Conservation (phyloP, 768 basidiomycete species). For the Termitomyces sp. region DNA sequence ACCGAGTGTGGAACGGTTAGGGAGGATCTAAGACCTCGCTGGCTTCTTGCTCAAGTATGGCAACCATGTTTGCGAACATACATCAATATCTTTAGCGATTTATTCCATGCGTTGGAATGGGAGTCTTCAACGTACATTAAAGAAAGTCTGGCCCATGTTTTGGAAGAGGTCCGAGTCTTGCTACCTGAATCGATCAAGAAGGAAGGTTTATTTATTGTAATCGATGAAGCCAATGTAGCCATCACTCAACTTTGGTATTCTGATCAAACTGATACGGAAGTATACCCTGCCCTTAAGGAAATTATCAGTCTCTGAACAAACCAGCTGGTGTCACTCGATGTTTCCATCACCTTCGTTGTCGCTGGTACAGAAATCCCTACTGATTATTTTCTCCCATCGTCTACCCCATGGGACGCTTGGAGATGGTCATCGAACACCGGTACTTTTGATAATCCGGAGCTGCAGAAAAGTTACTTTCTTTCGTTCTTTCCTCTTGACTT, state of each 20-base stretch:
- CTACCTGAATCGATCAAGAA: background rate
- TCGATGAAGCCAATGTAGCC: background rate
- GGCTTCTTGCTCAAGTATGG: background rate
- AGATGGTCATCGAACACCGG: background rate
- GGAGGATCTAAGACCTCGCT: background rate
- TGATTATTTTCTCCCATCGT: background rate
- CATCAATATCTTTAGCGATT: background rate
- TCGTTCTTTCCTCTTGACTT: background rate
- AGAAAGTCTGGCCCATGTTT: background rate
- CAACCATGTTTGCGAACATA: background rate
- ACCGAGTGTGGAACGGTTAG: background rate
- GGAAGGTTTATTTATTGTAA: background rate
- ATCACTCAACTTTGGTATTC: background rate
- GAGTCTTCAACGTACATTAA: background rate
- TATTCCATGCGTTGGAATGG: background rate
- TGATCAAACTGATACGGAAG: background rate
- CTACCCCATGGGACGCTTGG: background rate
- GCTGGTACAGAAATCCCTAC: background rate
- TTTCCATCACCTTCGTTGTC: background rate
- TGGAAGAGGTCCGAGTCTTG: background rate
- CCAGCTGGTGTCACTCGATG: background rate
- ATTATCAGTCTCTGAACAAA: background rate
- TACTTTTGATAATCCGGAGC: background rate
- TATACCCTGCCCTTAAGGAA: background rate
- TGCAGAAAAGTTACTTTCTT: background rate